Percentiles rank a stretch among this genome's conserved stretches.
phyloP scores from a whole-genome alignment of 2,329 filamentous ascomycete genomes.

The Akanthomyces uredinophilus region DNA sequence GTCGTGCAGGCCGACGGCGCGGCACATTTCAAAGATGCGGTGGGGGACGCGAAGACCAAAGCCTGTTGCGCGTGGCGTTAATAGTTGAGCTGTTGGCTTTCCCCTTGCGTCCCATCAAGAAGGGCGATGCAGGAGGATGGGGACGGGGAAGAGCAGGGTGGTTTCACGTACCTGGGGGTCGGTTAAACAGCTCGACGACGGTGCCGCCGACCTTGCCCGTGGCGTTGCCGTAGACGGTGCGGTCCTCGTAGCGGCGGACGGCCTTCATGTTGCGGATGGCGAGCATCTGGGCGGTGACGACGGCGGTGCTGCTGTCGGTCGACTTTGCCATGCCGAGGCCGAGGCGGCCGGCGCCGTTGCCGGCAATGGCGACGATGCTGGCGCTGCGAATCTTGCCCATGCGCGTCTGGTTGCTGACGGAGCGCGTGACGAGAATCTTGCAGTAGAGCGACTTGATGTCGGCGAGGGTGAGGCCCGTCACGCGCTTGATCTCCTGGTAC shows the following conservation, averaged over 20 bases:
- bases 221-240: constrained; percentile 85
- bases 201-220: constrained; percentile 83
- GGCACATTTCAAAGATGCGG: constrained; percentile 91
- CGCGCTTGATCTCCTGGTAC: constrained; percentile 48
- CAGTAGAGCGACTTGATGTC: constrained; percentile 53
- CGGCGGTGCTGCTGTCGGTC: constrained; percentile 63
- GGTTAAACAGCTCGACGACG: constrained; percentile 71
- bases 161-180: constrained; percentile 75
- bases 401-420: constrained; percentile 88
- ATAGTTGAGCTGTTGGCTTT: too few relatives aligned
- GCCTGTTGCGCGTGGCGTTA: constrained; percentile 53
- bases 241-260: constrained; percentile 82
- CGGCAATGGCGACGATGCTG: constrained; percentile 76
- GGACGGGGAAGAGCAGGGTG: too few relatives aligned
- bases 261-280: constrained; percentile 91
- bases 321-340: constrained; percentile 90
- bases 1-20: constrained; percentile 80
- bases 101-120: too few relatives aligned
- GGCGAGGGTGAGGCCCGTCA: constrained; percentile 48
- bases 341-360: constrained; percentile 78
- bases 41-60: constrained; percentile 90
- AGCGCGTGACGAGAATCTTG: constrained; percentile 69
- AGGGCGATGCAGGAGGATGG: constrained; percentile 16
- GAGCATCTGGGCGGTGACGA: constrained; percentile 67
- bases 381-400: constrained; percentile 82